phyloP scores from a whole-genome alignment of 192 early-diverging fungal genomes.

The Linderina pennispora region DNA sequence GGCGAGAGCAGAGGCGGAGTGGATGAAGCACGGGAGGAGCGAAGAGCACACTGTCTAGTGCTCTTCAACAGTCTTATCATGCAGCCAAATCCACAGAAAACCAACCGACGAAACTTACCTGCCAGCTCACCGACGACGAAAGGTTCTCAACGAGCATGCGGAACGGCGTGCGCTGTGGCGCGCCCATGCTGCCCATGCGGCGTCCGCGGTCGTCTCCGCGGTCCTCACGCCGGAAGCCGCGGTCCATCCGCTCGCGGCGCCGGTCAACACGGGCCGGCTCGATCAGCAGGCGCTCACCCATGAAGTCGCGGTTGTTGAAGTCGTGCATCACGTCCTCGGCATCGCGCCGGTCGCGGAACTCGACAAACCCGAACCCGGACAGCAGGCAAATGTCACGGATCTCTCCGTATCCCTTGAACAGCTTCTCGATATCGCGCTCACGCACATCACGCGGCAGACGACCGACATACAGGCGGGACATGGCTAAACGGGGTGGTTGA shows the following conservation, averaged over 20 bases:
- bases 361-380: constrained; percentile 90
- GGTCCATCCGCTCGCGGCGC: constrained; percentile 30
- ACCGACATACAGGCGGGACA: constrained; percentile 66
- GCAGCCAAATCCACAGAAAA: too few species aligned
- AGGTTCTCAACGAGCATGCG: constrained; percentile 77
- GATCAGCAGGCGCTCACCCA: constrained; percentile 81
- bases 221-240: constrained; percentile 31
- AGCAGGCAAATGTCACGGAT: constrained; percentile 77
- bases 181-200: constrained; percentile 17
- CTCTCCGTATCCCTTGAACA: constrained; percentile 75
- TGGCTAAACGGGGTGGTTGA: too few species aligned
- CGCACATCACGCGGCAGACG: constrained; percentile 78
- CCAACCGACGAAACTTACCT: too few species aligned
- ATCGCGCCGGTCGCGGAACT: constrained; percentile 81
- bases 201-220: constrained; percentile 48
- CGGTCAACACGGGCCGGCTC: constrained; percentile 71
- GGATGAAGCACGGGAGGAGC: too few species aligned
- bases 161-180: constrained; percentile 53
- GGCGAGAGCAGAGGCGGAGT: too few species aligned
- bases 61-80: too few species aligned
- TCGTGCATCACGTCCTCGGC: constrained; percentile 86
- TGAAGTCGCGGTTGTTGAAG: constrained; percentile 72
- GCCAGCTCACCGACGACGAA: constrained; percentile 77
- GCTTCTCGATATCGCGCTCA: constrained; percentile 76
- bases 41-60: too few species aligned